phyloP scores from a whole-genome alignment of 345 rosid genomes.

The Gossypium rotundifolium region DNA sequence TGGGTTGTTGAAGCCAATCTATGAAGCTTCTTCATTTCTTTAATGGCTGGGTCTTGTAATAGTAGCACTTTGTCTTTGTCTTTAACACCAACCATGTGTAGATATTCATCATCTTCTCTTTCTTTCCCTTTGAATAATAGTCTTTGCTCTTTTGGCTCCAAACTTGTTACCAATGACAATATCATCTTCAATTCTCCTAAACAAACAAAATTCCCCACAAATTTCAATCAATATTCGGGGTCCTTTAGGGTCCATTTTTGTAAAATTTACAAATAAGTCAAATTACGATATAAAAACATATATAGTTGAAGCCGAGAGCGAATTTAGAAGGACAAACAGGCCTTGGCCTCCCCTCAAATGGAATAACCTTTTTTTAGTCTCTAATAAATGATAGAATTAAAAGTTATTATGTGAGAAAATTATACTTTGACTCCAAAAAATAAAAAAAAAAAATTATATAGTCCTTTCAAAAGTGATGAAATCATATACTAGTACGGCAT shows the following conservation, averaged over 20 bases:
- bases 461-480: no score
- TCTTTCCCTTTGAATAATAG: constrained; percentile 84
- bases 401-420: no score
- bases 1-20: constrained; percentile 22
- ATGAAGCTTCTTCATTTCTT: constrained; percentile 64
- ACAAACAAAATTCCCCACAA: not conserved
- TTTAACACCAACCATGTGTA: constrained; percentile 92
- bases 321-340: no score
- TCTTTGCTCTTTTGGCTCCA: constrained; percentile 81
- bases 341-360: no score
- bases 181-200: constrained; percentile 81
- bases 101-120: constrained; percentile 61
- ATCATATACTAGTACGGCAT: rapidly evolving
- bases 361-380: no score
- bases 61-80: constrained; percentile 79
- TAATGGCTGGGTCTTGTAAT: constrained; percentile 81
- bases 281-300: not conserved
- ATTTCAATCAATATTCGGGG: no score
- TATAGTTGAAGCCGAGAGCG: no score
- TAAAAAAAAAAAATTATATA: no score
- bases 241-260: no score
- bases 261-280: not conserved
- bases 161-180: constrained; percentile 50
- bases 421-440: no score
- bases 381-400: no score